A percentile compares a stretch with the other conserved stretches of the same genome.
phyloP scores from a whole-genome alignment of 768 basidiomycete genomes.

The Lenzites betulinus region DNA sequence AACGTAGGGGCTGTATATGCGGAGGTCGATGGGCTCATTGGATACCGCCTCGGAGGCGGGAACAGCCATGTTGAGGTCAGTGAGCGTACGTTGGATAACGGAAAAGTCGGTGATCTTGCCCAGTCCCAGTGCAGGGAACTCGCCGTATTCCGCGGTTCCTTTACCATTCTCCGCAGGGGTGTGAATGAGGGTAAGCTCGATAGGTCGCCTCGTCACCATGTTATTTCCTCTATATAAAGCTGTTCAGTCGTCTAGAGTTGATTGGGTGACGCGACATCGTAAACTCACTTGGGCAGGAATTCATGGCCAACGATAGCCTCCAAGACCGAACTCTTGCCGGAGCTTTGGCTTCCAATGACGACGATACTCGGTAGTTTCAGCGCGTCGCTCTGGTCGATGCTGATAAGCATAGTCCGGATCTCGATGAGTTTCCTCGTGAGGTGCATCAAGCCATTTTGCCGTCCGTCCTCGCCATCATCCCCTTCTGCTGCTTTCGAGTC shows the following conservation, averaged over 20 bases:
- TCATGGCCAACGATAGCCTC: conserved; percentile 98
- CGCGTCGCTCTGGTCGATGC: conserved; percentile 93
- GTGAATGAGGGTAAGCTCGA: conserved; percentile 96
- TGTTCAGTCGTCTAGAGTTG: conserved; percentile 7
- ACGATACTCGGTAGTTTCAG: conserved; percentile 97
- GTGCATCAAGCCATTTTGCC: conserved; percentile 87
- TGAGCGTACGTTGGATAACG: conserved; percentile 89
- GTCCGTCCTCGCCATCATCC: conserved; percentile 40
- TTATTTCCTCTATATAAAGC: conserved; percentile 78
- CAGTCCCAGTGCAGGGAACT: conserved; percentile 88
- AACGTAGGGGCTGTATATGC: conserved; percentile 93
- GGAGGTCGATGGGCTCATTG: conserved; percentile 92
- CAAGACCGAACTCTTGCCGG: conserved; percentile 96
- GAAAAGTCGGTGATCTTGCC: conserved; percentile 90
- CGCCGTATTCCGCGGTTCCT: conserved; percentile 78
- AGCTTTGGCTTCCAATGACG: conserved; percentile 97
- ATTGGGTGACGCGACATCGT: neutral
- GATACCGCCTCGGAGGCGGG: conserved; percentile 90
- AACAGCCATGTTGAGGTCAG: conserved; percentile 93
- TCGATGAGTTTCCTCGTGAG: conserved; percentile 95
- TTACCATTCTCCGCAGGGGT: conserved; percentile 66
- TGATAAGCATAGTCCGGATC: conserved; percentile 90
- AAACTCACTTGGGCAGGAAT: conserved; percentile 94
- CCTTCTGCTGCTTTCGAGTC: conserved; percentile 46
- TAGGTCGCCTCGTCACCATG: conserved; percentile 98